Conservation (phyloP, 306 rosid species). For the Cicer pinnatifidum region DNA sequence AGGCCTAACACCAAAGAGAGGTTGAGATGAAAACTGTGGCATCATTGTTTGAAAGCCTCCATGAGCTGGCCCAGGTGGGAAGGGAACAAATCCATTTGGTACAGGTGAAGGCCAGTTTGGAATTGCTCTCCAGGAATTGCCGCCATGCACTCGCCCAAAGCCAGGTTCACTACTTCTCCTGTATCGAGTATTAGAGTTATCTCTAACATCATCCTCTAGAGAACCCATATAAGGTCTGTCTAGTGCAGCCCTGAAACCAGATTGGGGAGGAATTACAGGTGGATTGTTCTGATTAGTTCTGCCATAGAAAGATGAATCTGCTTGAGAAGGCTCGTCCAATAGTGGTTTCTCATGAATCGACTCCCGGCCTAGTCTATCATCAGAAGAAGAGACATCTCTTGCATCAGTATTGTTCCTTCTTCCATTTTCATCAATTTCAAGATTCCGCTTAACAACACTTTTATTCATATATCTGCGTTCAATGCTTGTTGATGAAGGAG, state of each 20-base stretch:
- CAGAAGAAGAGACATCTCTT: constrained; percentile 66
- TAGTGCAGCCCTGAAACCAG: constrained; percentile 71
- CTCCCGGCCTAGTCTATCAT: constrained; percentile 72
- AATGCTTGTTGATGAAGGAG: constrained; percentile 81
- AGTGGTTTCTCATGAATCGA: constrained; percentile 62
- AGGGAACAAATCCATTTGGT: constrained; percentile 91
- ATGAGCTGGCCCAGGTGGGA: constrained; percentile 88
- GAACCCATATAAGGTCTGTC: constrained; percentile 83
- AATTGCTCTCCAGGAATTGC: constrained; percentile 91
- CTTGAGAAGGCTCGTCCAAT: constrained; percentile 68
- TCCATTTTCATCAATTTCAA: constrained; percentile 80
- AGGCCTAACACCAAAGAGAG: constrained; percentile 85
- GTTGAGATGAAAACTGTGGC: constrained; percentile 85
- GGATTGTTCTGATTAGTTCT: constrained; percentile 67
- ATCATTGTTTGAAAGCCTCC: constrained; percentile 89
- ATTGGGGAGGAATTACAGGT: constrained; percentile 63
- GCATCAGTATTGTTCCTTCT: constrained; percentile 70
- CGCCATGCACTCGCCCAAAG: constrained; percentile 79
- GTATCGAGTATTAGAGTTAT: constrained; percentile 72
- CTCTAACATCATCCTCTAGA: constrained; percentile 85
- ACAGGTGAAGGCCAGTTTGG: constrained; percentile 85
- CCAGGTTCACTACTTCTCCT: constrained; percentile 78
- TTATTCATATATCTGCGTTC: constrained; percentile 69
- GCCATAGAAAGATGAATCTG: constrained; percentile 66
- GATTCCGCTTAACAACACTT: constrained; percentile 63